These are phyloP conservation scores for Fusarium sp. DNA, from an alignment of 2,329 filamentous ascomycete genomes.

Conservation along the genomic window DNA sequence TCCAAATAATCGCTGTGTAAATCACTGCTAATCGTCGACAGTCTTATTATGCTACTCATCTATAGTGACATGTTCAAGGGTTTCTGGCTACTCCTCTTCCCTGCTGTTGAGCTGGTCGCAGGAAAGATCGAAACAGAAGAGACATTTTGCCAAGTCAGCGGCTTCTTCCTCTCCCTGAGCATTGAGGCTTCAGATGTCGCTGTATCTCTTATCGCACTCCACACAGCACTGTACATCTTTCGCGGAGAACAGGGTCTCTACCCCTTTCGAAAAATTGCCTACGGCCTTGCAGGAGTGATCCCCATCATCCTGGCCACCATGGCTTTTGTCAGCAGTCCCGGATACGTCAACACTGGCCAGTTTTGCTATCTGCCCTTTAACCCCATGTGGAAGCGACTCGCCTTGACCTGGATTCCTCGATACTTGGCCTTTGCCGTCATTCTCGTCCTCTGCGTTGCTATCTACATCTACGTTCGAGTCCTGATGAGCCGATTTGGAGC, in stretches of 20 bases:
- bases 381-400: constrained; percentile 75
- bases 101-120: constrained; percentile 65
- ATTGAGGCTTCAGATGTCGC: constrained; percentile 78
- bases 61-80: constrained; percentile 78
- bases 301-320: constrained; percentile 70
- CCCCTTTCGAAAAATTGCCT: constrained; percentile 71
- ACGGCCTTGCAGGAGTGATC: constrained; percentile 64
- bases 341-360: constrained; percentile 71
- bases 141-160: constrained; percentile 73
- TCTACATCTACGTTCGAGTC: constrained; percentile 74
- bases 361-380: constrained; percentile 76
- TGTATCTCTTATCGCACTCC: constrained; percentile 77
- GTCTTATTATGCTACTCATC: constrained; percentile 79
- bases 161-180: constrained; percentile 74
- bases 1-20: constrained; percentile 1
- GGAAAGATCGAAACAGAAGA: constrained; percentile 63
- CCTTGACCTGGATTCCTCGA: constrained; percentile 78
- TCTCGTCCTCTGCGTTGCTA: constrained; percentile 71
- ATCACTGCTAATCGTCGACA: constrained; percentile 46
- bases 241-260: constrained; percentile 73
- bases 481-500: constrained; percentile 54
- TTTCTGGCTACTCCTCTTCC: constrained; percentile 74
- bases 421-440: constrained; percentile 75
- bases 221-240: constrained; percentile 79
- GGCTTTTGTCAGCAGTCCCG: constrained; percentile 68